Evolutionary conservation across 2,329 filamentous ascomycete genomes (phyloP), one percentile per base, ranked within the genome.

Genomic region (Stemphylium vesicarium): DNA sequence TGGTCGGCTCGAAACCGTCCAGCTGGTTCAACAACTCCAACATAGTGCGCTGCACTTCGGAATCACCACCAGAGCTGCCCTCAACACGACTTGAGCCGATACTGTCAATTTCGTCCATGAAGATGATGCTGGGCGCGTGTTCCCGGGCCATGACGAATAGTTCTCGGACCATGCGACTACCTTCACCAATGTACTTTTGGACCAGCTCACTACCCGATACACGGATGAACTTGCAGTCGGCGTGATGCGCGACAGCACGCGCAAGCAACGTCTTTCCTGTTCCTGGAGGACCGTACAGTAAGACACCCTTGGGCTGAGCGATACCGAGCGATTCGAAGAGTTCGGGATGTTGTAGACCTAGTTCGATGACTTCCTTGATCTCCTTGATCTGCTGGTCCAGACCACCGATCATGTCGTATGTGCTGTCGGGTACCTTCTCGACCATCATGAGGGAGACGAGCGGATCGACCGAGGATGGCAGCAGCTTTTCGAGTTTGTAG

Each of bases 381-480:
- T 99, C 95, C 82, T 99, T 98, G 82, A 99, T 98, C 77, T 99
- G 95, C 77, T 99, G 94, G 76, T 99, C 95, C 59, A 99, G 82
- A 65, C 95, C 95, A 80, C 95, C 95, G 77, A 99, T 99, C 95
- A 99, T 99, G 81, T 99, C 95, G 83, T 99, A 99, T 75, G 95
- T 99, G 81, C 92, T 97, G 83, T 99, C 95, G 13, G 95, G 95
- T 13, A 99, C 95, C 84, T 99, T 99, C 77, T 99, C 95, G 47
- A 99, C 95, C 95, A 99, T 99, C 95, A 99, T 99, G 76, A 99
- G 90, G 32, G 95, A 99, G 53, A 99, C 95, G 54, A 99, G 89
- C 33, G 95, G 95, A 74, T 99, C 95, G 74, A 99, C 95, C 16
- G 95, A 99, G 50, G 95, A 98, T 16, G 95, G 95, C 9, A 99